phyloP scores from a whole-genome alignment of 2,329 filamentous ascomycete genomes.

The Elsinoe australis region DNA sequence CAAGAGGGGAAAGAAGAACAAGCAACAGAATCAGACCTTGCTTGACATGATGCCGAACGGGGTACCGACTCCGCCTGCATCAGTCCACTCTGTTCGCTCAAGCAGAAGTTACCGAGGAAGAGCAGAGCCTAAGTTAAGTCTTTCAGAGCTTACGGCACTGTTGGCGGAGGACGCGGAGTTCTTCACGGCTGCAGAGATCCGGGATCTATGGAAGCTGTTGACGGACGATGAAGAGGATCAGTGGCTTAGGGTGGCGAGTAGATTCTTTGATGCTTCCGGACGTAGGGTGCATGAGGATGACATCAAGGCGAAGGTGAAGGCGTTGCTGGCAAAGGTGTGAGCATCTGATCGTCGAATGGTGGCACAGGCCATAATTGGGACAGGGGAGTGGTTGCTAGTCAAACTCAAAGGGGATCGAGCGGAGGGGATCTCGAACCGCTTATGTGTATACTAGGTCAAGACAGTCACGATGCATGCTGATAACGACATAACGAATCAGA shows the following conservation, averaged over 20 bases:
- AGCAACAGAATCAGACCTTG: neutral
- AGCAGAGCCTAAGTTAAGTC: conserved; percentile 20
- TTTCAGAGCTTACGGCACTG: conserved; percentile 17
- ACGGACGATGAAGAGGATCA: conserved; percentile 37
- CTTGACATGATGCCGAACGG: neutral
- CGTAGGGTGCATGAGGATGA: conserved; percentile 52
- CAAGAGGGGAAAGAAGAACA: conserved; percentile 17
- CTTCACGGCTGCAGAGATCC: conserved; percentile 35
- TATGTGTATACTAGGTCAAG: no score
- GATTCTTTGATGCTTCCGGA: conserved; percentile 45
- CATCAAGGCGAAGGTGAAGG: conserved; percentile 52
- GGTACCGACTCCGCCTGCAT: neutral
- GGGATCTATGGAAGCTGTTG: conserved; percentile 39
- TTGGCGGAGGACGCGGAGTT: conserved; percentile 27
- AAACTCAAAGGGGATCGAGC: no score
- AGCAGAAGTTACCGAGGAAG: neutral
- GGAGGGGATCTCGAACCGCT: no score
- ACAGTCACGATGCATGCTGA: no score
- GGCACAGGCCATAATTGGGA: no score
- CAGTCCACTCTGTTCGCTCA: neutral
- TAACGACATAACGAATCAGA: neutral
- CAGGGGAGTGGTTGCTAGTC: no score
- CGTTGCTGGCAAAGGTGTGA: conserved; percentile 34
- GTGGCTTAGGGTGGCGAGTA: conserved; percentile 42
- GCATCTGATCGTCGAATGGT: no score